Evolutionary conservation across 192 early-diverging fungal genomes (phyloP).

Genomic region (Backusella luteola): DNA sequence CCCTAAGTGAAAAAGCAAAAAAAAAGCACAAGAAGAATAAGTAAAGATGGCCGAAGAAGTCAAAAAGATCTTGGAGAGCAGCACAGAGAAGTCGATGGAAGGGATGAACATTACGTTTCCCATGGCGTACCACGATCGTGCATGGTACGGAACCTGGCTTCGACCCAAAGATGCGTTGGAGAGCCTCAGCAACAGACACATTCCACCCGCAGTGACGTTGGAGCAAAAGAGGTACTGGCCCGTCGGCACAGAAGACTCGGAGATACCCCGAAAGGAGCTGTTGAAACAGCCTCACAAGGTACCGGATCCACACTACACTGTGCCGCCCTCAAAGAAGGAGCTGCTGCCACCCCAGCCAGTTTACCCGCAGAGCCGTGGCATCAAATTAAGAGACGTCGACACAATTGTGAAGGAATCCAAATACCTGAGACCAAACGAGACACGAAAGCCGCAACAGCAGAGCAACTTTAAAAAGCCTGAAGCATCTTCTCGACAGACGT

Average conservation of each 20-base stretch:
- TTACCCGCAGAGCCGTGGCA: slow-evolving; percentile 2
- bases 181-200: neutral
- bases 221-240: neutral
- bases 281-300: neutral
- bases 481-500: neutral
- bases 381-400: slow-evolving; percentile 8
- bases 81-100: neutral
- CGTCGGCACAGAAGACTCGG: neutral
- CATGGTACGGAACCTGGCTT: neutral
- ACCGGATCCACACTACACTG: neutral
- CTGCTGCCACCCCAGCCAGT: neutral
- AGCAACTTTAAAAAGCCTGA: neutral
- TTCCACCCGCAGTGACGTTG: neutral
- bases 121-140: neutral
- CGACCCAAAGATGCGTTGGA: neutral
- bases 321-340: neutral
- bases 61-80: neutral
- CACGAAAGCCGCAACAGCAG: neutral
- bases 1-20: neutral
- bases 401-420: neutral
- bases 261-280: neutral
- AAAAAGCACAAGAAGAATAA: neutral
- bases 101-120: neutral
- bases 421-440: neutral
- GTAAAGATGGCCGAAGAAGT: neutral